Percentiles rank a stretch among this genome's conserved stretches.
Conservation (phyloP, 225 moss, liverwort and hornwort genomes). For the Antitrichia curtipendula region DNA sequence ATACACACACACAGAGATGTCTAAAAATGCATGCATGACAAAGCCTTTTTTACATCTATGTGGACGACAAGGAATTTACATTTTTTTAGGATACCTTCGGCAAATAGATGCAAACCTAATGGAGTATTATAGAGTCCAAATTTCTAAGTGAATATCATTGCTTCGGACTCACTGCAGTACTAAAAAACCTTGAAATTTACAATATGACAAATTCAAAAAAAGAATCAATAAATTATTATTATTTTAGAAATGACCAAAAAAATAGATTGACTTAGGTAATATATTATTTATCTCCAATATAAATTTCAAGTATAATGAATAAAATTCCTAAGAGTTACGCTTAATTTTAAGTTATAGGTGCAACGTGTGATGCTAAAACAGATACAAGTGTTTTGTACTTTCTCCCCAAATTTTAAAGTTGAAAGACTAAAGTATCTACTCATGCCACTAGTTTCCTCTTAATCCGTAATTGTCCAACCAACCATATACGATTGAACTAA, state of each 20-base stretch:
- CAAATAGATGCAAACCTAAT: neutral
- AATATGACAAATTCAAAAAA: too few relatives aligned
- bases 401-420: neutral
- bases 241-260: too few relatives aligned
- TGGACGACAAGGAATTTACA: neutral
- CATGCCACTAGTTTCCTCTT: neutral
- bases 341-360: neutral
- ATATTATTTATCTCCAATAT: neutral
- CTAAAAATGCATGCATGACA: neutral
- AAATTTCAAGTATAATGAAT: neutral
- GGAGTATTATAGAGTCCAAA: neutral
- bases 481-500: too few relatives aligned
- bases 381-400: neutral
- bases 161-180: too few relatives aligned
- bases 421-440: neutral
- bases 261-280: neutral
- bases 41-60: neutral
- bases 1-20: too few relatives aligned
- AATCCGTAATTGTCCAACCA: too few relatives aligned
- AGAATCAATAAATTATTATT: too few relatives aligned
- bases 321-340: neutral
- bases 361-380: neutral
- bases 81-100: neutral
- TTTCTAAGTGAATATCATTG: neutral
- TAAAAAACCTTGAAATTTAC: too few relatives aligned